Conservation (phyloP, 1,139 yeast genomes). For the Zhuliangozyma parablackwelliae region DNA sequence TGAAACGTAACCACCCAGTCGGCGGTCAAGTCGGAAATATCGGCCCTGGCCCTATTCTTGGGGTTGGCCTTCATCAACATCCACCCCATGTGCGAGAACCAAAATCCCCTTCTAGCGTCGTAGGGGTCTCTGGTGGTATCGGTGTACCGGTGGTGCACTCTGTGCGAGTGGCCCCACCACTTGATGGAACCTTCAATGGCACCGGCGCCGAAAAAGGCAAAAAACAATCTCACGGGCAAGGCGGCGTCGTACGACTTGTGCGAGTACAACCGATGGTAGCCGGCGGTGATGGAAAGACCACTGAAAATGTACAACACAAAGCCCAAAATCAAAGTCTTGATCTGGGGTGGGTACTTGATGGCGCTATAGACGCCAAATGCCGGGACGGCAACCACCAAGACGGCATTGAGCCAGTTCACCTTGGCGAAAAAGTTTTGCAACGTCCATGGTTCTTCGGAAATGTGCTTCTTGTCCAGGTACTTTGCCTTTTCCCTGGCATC, state of each 20-base stretch:
- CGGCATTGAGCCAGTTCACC: slow-evolving; percentile 87
- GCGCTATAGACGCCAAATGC: slow-evolving; percentile 54
- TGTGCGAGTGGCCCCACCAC: slow-evolving; percentile 99
- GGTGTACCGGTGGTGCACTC: slow-evolving; percentile 96
- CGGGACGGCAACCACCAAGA: slow-evolving; percentile 75
- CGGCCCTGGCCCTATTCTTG: slow-evolving; percentile 92
- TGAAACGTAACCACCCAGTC: slow-evolving; percentile 91
- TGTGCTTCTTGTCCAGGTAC: slow-evolving; percentile 54
- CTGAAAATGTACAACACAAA: slow-evolving; percentile 61
- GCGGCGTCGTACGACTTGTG: slow-evolving; percentile 84
- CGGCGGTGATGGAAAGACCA: slow-evolving; percentile 91
- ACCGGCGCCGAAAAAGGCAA: slow-evolving; percentile 87
- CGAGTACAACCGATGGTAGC: slow-evolving; percentile 69
- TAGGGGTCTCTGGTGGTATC: slow-evolving; percentile 97
- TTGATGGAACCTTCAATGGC: slow-evolving; percentile 95
- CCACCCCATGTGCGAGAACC: slow-evolving; percentile 98
- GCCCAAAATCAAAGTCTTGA: slow-evolving; percentile 59
- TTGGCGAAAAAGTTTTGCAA: slow-evolving; percentile 77
- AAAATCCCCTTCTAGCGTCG: slow-evolving; percentile 92
- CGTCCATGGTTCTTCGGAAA: slow-evolving; percentile 92
- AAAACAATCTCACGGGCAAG: slow-evolving; percentile 64
- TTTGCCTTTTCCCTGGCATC: slow-evolving; percentile 51
- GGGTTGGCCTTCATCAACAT: slow-evolving; percentile 94
- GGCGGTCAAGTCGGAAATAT: slow-evolving; percentile 82
- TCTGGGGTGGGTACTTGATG: slow-evolving; percentile 45